Evolutionary conservation across 2,329 filamentous ascomycete genomes (phyloP).

Genomic region (Nigrospora osmanthi): DNA sequence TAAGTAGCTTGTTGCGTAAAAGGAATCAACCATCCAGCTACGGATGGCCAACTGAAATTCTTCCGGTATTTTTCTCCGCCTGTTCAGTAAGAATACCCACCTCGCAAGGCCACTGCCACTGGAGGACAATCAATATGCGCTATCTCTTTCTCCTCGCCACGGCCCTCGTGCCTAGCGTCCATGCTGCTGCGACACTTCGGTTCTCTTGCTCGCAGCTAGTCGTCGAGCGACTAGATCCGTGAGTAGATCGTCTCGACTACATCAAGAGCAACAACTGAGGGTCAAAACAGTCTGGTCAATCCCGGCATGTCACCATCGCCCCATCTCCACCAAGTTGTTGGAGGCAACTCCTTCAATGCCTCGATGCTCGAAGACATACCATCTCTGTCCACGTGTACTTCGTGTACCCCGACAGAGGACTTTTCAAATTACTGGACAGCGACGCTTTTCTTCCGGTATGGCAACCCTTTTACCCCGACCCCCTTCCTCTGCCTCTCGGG

Average conservation of each 20-base stretch:
- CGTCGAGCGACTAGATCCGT: slow-evolving; percentile 21
- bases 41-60: not conserved
- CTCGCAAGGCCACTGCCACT: not conserved
- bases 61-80: no score
- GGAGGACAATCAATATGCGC: slow-evolving; percentile 10
- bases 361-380: slow-evolving; percentile 17
- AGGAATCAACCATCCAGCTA: no score
- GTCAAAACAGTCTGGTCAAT: slow-evolving; percentile 14
- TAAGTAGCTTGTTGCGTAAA: not conserved
- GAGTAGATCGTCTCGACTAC: slow-evolving; percentile 1
- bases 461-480: not conserved
- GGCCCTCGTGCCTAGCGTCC: slow-evolving; percentile 11
- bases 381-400: slow-evolving; percentile 17
- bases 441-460: slow-evolving; percentile 15
- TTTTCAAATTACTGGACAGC: slow-evolving; percentile 22
- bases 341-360: slow-evolving; percentile 20
- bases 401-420: slow-evolving; percentile 17
- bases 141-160: slow-evolving; percentile 11
- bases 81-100: not conserved
- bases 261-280: not conserved
- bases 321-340: slow-evolving; percentile 20
- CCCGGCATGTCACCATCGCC: slow-evolving; percentile 16
- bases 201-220: slow-evolving; percentile 22
- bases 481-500: no score
- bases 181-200: slow-evolving; percentile 17